These are phyloP conservation scores for Thamnidium elegans DNA, from an alignment of 192 early-diverging fungal species.

Conservation along the genomic window DNA sequence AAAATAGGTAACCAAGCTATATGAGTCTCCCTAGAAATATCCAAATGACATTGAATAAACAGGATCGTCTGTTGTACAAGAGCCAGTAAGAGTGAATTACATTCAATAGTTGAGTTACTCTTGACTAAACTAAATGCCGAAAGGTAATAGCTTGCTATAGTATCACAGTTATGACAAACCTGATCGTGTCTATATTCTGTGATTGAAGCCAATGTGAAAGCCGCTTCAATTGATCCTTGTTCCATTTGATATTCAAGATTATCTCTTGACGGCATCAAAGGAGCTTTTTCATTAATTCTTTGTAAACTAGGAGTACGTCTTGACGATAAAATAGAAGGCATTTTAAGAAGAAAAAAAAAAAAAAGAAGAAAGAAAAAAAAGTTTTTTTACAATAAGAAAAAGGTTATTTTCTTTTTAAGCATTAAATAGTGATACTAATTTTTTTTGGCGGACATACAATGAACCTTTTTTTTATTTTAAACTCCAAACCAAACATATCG, in stretches of 20 bases:
- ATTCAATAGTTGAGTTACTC: neutral
- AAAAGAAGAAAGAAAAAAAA: neutral
- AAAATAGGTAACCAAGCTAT: neutral
- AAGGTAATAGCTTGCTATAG: slow-evolving; percentile 7
- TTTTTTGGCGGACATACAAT: neutral
- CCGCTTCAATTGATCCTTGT: slow-evolving; percentile 5
- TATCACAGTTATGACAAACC: slow-evolving; percentile 12
- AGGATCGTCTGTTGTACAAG: slow-evolving; percentile 1
- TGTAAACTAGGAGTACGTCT: neutral
- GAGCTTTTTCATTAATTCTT: neutral
- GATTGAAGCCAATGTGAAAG: neutral
- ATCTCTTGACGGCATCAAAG: neutral
- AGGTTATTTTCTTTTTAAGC: neutral
- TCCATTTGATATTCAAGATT: slow-evolving; percentile 5
- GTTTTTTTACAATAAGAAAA: neutral
- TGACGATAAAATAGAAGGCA: slow-evolving; percentile 10
- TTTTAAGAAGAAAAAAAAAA: neutral
- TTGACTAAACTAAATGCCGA: neutral
- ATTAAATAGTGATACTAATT: too few species aligned
- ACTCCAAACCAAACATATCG: slow-evolving; percentile 2
- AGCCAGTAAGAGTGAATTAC: neutral
- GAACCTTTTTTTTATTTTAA: neutral
- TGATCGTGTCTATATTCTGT: neutral
- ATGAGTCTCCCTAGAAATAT: neutral
- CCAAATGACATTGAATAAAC: slow-evolving; percentile 5